Conservation (phyloP, 164 flowering plant genomes). For the Annona squamosa region DNA sequence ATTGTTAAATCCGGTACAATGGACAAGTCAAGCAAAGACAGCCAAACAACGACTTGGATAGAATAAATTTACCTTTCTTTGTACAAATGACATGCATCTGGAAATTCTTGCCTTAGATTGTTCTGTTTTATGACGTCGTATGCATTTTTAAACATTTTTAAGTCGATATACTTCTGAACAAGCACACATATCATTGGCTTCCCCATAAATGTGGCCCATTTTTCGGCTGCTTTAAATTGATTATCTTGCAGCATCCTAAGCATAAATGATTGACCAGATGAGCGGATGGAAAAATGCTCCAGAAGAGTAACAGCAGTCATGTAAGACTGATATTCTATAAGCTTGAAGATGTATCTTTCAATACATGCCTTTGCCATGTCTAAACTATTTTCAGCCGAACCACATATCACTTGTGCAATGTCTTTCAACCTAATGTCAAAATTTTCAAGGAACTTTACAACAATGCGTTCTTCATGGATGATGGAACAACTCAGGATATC, state of each 20-base stretch:
- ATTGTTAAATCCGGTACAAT: not conserved
- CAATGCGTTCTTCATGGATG: slow-evolving; percentile 48
- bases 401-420: slow-evolving; percentile 41
- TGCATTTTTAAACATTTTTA: slow-evolving; percentile 55
- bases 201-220: slow-evolving; percentile 92
- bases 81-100: slow-evolving; percentile 51
- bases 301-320: slow-evolving; percentile 57
- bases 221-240: slow-evolving; percentile 77
- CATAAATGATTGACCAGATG: slow-evolving; percentile 60
- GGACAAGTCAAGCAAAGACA: not conserved
- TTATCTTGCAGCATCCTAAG: slow-evolving; percentile 45
- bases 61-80: slow-evolving; percentile 56
- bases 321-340: slow-evolving; percentile 63
- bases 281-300: slow-evolving; percentile 64
- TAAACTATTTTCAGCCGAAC: slow-evolving; percentile 18
- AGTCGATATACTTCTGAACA: slow-evolving; percentile 51
- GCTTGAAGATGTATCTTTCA: slow-evolving; percentile 42
- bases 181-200: slow-evolving; percentile 63
- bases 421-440: slow-evolving; percentile 47
- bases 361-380: slow-evolving; percentile 39
- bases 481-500: slow-evolving; percentile 35
- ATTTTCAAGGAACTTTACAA: slow-evolving; percentile 55
- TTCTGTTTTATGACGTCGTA: slow-evolving; percentile 64
- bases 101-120: slow-evolving; percentile 63
- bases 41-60: not conserved